These are phyloP conservation scores for Limtongia smithiae DNA, from an alignment of 805 yeast genomes.

Conservation along the genomic window DNA sequence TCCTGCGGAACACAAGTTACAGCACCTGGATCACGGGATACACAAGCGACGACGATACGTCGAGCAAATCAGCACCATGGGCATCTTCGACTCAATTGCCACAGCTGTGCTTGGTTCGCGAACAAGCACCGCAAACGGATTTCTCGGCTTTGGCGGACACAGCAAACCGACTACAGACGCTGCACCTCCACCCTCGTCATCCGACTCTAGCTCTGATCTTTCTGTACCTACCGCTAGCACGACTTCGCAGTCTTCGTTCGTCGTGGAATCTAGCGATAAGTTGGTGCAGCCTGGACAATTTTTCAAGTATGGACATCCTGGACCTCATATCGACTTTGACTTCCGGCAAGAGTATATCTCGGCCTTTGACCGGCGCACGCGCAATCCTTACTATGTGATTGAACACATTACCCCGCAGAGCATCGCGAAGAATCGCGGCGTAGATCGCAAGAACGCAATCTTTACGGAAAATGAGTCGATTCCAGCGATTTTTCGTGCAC, in stretches of 20 bases:
- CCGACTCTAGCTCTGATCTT: neutral
- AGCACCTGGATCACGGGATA: too few relatives aligned
- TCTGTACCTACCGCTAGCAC: neutral
- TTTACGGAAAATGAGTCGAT: conserved; percentile 84
- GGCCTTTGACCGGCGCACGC: conserved; percentile 77
- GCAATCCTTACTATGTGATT: conserved; percentile 71
- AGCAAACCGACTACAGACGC: neutral
- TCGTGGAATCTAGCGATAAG: conserved; percentile 22
- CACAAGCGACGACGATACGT: too few relatives aligned
- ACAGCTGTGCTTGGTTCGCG: conserved; percentile 4
- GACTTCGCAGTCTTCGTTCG: conserved; percentile 16
- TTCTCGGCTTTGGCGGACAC: neutral
- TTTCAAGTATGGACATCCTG: conserved; percentile 92
- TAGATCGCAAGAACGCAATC: conserved; percentile 74
- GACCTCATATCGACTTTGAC: conserved; percentile 83
- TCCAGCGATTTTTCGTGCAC: conserved; percentile 72
- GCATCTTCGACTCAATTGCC: conserved; percentile 12
- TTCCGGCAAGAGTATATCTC: conserved; percentile 73
- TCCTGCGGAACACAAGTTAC: too few relatives aligned
- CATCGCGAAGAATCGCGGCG: conserved; percentile 70
- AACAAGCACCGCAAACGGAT: neutral
- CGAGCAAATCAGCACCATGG: conserved; percentile 4
- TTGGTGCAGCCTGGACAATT: conserved; percentile 69
- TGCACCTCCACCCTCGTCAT: neutral
- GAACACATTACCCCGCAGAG: conserved; percentile 52